A percentile compares a stretch with the other conserved stretches of the same genome.
Evolutionary conservation across 768 basidiomycete species (phyloP).

Genomic region (Xanthoconium purpureum): DNA sequence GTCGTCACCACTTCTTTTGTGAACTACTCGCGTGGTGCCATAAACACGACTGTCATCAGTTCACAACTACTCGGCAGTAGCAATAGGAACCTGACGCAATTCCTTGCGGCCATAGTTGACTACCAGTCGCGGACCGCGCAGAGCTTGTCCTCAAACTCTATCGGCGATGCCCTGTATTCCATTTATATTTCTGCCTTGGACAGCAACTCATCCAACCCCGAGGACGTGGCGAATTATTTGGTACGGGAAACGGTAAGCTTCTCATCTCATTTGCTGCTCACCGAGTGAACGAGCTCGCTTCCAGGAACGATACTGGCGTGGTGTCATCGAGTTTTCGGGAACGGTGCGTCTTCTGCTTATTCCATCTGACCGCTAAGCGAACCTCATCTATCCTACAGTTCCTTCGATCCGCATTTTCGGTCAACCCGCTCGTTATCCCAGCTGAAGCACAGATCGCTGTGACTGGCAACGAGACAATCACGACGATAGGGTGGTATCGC

Average conservation of each 20-base stretch:
- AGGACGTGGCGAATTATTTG: not conserved
- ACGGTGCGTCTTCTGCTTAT: constrained; percentile 5
- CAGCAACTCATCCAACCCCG: not conserved
- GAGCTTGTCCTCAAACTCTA: constrained; percentile 9
- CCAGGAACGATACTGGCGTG: constrained; percentile 15
- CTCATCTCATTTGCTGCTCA: not conserved
- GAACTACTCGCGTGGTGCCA: constrained; percentile 1
- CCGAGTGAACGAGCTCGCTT: too few relatives aligned
- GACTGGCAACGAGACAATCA: not conserved
- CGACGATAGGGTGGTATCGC: constrained; percentile 3
- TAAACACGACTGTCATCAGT: constrained; percentile 1
- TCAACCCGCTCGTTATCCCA: not conserved
- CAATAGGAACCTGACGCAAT: constrained; percentile 8
- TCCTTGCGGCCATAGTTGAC: constrained; percentile 7
- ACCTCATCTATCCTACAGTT: not conserved
- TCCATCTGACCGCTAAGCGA: not conserved
- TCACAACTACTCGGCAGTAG: not conserved
- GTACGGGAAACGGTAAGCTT: constrained; percentile 3
- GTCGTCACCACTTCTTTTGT: constrained; percentile 12
- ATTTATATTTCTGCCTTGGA: constrained; percentile 1
- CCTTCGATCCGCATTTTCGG: constrained; percentile 10
- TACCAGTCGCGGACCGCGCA: constrained; percentile 12
- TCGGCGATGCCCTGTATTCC: constrained; percentile 20
- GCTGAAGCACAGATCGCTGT: not conserved
- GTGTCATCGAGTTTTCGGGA: constrained; percentile 17